A percentile compares a stretch with the other conserved stretches of the same genome.
Conservation (phyloP, 2,329 filamentous ascomycete genomes). For the Penicillium sp. region DNA sequence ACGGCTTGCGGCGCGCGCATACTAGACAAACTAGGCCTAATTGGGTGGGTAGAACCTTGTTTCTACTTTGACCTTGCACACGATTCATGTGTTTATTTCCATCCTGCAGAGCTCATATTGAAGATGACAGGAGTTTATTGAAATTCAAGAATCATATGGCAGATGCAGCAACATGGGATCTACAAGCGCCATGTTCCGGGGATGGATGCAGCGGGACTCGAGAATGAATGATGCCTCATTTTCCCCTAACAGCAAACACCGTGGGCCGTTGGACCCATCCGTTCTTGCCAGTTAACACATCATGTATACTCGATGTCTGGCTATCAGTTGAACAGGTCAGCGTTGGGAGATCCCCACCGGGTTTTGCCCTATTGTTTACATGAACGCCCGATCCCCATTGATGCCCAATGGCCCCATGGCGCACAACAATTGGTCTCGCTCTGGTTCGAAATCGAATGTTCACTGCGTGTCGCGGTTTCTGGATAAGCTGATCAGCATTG, state of each 20-base stretch:
- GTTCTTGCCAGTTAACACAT: constrained; percentile 1
- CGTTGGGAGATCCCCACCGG: constrained; percentile 12
- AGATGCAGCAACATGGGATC: neutral
- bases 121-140: neutral
- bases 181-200: neutral
- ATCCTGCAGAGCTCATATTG: neutral
- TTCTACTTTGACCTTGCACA: neutral
- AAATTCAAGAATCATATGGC: neutral
- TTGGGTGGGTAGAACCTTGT: too few species aligned
- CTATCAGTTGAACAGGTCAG: constrained; percentile 23
- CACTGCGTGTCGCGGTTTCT: constrained; percentile 13
- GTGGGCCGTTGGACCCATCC: constrained; percentile 5
- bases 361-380: constrained; percentile 13
- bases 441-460: constrained; percentile 20
- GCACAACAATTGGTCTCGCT: constrained; percentile 21
- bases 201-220: neutral
- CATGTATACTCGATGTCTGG: constrained; percentile 7
- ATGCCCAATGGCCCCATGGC: constrained; percentile 25
- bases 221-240: constrained; percentile 1
- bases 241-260: neutral
- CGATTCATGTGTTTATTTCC: neutral
- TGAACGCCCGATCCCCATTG: constrained; percentile 19
- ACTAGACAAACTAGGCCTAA: too few species aligned
- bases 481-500: constrained; percentile 11
- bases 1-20: too few species aligned